Evolutionary conservation across 192 early-diverging fungal species (phyloP).

Genomic region (Backusella mclennaniae): DNA sequence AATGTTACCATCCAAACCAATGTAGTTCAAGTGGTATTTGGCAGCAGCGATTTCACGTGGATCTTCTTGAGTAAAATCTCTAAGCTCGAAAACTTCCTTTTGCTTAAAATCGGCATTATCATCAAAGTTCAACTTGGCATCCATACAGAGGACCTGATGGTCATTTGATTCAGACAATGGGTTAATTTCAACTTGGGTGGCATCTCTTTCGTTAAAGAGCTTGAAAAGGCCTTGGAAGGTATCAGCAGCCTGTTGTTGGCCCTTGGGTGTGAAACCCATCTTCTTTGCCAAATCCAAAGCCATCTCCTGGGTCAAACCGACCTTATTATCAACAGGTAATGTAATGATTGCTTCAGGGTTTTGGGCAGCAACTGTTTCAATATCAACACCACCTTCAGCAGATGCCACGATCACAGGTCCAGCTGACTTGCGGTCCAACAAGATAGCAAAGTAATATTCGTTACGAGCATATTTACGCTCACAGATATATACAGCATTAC

Average conservation of each 20-base stretch:
- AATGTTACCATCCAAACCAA: slow-evolving; percentile 97
- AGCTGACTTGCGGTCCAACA: slow-evolving; percentile 93
- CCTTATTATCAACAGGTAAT: slow-evolving; percentile 86
- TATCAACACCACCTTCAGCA: slow-evolving; percentile 97
- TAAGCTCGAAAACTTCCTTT: slow-evolving; percentile 82
- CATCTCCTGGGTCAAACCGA: slow-evolving; percentile 71
- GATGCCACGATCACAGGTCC: slow-evolving; percentile 97
- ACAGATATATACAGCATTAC: slow-evolving; percentile 91
- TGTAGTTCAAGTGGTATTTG: slow-evolving; percentile 99
- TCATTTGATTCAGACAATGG: slow-evolving; percentile 90
- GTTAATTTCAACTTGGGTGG: slow-evolving; percentile 99
- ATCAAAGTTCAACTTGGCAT: slow-evolving; percentile 99
- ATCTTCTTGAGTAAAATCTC: slow-evolving; percentile 96
- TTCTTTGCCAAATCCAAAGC: slow-evolving; percentile 78
- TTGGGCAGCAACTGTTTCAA: slow-evolving; percentile 93
- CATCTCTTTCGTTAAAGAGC: slow-evolving; percentile 95
- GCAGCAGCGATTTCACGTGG: slow-evolving; percentile 95
- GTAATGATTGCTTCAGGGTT: slow-evolving; percentile 96
- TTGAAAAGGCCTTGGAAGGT: slow-evolving; percentile 93
- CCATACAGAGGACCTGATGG: slow-evolving; percentile 84
- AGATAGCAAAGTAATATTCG: slow-evolving; percentile 99
- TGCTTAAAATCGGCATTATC: slow-evolving; percentile 99
- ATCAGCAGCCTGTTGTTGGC: slow-evolving; percentile 83
- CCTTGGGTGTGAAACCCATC: slow-evolving; percentile 86
- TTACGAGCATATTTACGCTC: slow-evolving; percentile 96